Conservation (phyloP, 768 basidiomycete species). For the Boletus barrowsii region DNA sequence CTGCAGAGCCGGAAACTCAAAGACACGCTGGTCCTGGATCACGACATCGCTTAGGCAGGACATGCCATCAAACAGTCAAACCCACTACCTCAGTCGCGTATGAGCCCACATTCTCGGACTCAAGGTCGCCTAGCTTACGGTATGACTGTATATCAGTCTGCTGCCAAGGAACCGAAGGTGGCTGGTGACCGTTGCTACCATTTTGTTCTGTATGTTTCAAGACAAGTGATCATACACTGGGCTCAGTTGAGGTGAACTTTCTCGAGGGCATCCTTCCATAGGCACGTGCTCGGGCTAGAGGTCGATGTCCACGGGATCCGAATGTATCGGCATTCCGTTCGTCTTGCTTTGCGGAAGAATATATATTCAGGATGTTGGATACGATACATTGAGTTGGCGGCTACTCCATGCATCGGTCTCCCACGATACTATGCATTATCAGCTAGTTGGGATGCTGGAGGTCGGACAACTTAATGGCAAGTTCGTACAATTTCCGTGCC, state of each 20-base stretch:
- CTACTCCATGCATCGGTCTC: neutral
- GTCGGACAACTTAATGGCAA: neutral
- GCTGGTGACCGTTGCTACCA: neutral
- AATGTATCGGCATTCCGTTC: neutral
- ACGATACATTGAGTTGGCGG: neutral
- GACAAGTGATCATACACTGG: neutral
- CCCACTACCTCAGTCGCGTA: too few relatives aligned
- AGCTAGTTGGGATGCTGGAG: neutral
- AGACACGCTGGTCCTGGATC: too few relatives aligned
- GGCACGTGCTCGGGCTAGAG: neutral
- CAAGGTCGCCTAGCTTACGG: neutral
- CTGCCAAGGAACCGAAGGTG: neutral
- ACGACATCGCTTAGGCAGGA: too few relatives aligned
- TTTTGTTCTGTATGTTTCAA: conserved; percentile 5
- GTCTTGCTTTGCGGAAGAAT: neutral
- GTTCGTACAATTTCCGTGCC: neutral
- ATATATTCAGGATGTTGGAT: neutral
- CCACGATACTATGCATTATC: neutral
- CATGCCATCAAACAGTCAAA: too few relatives aligned
- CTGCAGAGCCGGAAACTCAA: neutral
- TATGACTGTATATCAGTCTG: neutral
- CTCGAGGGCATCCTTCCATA: neutral
- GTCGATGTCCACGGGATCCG: neutral
- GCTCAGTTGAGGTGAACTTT: conserved; percentile 15
- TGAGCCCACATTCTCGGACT: too few relatives aligned